phyloP scores from a whole-genome alignment of 2,329 filamentous ascomycete genomes.

The Fusarium solani-melongenae region DNA sequence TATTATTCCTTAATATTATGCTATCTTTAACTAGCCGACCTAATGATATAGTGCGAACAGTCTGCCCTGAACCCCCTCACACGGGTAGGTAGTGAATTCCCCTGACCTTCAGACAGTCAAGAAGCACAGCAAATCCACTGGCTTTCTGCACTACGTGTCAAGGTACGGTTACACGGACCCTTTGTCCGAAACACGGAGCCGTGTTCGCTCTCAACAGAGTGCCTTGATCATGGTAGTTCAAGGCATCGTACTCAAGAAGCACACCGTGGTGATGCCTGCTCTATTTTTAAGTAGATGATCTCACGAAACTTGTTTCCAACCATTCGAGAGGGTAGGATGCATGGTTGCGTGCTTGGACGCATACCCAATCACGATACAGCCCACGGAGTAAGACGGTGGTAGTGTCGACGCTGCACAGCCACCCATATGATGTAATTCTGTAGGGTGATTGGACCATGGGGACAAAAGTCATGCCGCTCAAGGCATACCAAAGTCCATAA shows the following conservation, averaged over 20 bases:
- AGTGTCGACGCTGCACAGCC: neutral
- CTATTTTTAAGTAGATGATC: neutral
- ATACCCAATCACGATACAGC: neutral
- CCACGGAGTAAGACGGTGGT: neutral
- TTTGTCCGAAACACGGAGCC: neutral
- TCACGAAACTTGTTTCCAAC: neutral
- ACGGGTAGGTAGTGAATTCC: neutral
- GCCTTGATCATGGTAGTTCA: neutral
- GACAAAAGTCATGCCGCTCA: neutral
- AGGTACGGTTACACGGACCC: neutral
- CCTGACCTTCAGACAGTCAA: neutral
- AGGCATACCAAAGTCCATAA: neutral
- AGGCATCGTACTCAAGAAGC: neutral
- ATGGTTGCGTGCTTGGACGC: neutral
- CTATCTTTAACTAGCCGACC: too few relatives aligned
- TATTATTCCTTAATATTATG: too few relatives aligned
- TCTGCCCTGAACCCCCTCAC: too few relatives aligned
- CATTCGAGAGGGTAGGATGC: neutral
- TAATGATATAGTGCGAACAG: too few relatives aligned
- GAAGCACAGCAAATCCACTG: neutral
- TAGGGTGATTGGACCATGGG: neutral
- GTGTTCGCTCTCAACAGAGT: too few relatives aligned
- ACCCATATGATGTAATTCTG: neutral
- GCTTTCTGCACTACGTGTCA: neutral
- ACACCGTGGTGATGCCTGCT: neutral